Conservation (phyloP, 2,329 filamentous ascomycete genomes). For the Talaromyces islandicus region DNA sequence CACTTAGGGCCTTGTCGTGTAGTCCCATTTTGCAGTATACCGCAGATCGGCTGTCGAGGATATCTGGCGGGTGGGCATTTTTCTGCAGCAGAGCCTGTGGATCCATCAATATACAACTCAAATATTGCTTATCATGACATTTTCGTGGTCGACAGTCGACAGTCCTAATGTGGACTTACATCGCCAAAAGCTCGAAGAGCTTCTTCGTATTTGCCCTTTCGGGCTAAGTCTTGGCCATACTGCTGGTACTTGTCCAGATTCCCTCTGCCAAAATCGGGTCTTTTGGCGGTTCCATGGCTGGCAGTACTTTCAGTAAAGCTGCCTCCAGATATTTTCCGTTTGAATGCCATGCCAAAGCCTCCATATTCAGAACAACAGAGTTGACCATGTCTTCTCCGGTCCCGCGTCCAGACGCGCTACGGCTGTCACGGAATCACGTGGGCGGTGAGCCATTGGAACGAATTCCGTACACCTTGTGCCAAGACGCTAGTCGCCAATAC, state of each 20-base stretch:
- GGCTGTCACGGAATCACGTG: constrained; percentile 4
- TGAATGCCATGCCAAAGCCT: constrained; percentile 3
- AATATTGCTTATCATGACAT: neutral
- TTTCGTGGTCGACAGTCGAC: neutral
- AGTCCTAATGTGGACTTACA: constrained; percentile 19
- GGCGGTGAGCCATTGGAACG: constrained; percentile 8
- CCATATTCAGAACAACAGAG: neutral
- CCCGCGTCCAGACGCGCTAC: neutral
- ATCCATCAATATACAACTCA: constrained; percentile 5
- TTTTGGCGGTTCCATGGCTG: constrained; percentile 1
- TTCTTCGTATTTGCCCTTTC: constrained; percentile 35
- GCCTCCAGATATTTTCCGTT: neutral
- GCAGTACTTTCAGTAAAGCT: neutral
- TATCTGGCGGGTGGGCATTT: constrained; percentile 26
- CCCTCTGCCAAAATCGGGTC: constrained; percentile 9
- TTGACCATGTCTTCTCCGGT: neutral
- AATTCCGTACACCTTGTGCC: neutral
- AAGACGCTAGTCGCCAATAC: neutral
- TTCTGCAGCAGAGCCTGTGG: constrained; percentile 32
- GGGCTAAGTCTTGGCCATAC: constrained; percentile 39
- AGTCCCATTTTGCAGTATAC: constrained; percentile 49
- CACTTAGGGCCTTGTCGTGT: constrained; percentile 46
- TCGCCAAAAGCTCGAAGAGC: constrained; percentile 39
- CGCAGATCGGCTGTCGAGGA: constrained; percentile 53
- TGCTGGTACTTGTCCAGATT: constrained; percentile 25